phyloP scores from a whole-genome alignment of 1,284 basidiomycete genomes.

The Meripilus lineatus region DNA sequence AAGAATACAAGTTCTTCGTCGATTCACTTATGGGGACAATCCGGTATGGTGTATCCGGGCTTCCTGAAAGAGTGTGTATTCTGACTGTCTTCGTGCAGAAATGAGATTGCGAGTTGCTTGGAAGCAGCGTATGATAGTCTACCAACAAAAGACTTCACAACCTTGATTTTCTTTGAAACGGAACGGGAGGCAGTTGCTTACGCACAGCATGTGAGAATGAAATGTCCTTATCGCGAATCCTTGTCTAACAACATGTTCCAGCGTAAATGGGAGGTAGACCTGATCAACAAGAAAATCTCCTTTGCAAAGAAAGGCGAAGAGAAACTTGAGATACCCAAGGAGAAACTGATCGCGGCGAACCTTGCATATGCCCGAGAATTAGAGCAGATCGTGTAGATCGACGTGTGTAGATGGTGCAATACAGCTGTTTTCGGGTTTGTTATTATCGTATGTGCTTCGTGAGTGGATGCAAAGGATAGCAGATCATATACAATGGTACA shows the following conservation, averaged over 20 bases:
- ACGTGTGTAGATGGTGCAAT: slow-evolving; percentile 11
- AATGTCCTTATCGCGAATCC: too few species aligned
- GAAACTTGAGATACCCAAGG: slow-evolving; percentile 75
- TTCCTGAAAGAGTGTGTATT: neutral
- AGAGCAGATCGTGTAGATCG: slow-evolving; percentile 79
- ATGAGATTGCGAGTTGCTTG: slow-evolving; percentile 92
- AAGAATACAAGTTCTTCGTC: slow-evolving; percentile 89
- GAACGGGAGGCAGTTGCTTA: slow-evolving; percentile 75
- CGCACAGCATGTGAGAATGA: slow-evolving; percentile 63
- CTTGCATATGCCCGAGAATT: slow-evolving; percentile 79
- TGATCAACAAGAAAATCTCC: slow-evolving; percentile 51
- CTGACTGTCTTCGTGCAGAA: too few species aligned
- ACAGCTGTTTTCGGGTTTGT: slow-evolving; percentile 14
- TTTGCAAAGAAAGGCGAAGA: slow-evolving; percentile 74
- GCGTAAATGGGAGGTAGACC: slow-evolving; percentile 73
- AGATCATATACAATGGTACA: slow-evolving; percentile 11
- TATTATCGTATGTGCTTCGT: slow-evolving; percentile 2
- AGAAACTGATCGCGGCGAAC: slow-evolving; percentile 73
- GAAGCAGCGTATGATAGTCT: slow-evolving; percentile 86
- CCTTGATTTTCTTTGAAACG: slow-evolving; percentile 82
- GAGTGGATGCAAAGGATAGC: neutral
- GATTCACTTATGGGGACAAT: slow-evolving; percentile 93
- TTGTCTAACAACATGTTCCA: too few species aligned
- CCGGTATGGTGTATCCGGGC: slow-evolving; percentile 42
- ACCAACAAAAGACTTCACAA: slow-evolving; percentile 84